A percentile compares a stretch with the other conserved stretches of the same genome.
Conservation (phyloP, 805 yeast genomes). For the Nakazawaea ishiwadae region DNA sequence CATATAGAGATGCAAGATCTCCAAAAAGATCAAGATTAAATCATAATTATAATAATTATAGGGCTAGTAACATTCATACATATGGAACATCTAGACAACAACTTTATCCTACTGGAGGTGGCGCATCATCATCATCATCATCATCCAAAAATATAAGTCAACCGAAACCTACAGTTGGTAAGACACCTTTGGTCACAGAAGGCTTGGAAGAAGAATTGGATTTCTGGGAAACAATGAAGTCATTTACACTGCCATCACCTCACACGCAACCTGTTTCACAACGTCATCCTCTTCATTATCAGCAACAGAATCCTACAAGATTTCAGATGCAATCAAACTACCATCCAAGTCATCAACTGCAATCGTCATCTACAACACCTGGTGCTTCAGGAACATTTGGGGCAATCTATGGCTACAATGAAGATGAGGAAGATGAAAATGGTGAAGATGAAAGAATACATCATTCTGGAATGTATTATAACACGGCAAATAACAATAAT, state of each 20-base stretch:
- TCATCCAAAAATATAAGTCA: neutral
- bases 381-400: constrained; percentile 12
- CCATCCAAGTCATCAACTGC: constrained; percentile 11
- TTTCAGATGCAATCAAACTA: constrained; percentile 8
- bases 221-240: constrained; percentile 68
- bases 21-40: constrained; percentile 10
- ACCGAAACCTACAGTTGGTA: constrained; percentile 14
- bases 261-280: constrained; percentile 8
- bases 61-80: constrained; percentile 8
- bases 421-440: constrained; percentile 18
- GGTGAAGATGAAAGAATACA: constrained; percentile 26
- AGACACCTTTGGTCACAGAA: constrained; percentile 20
- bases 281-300: constrained; percentile 9
- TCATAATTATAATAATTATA: constrained; percentile 13
- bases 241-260: constrained; percentile 35
- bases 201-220: constrained; percentile 61
- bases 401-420: constrained; percentile 15
- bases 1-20: constrained; percentile 13
- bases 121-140: neutral
- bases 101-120: constrained; percentile 1
- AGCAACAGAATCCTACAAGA: neutral
- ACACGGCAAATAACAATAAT: neutral
- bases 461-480: neutral
- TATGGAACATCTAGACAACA: constrained; percentile 11
- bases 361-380: constrained; percentile 1